phyloP scores from a whole-genome alignment of 805 yeast genomes.

The Phaffomyces antillensis region DNA sequence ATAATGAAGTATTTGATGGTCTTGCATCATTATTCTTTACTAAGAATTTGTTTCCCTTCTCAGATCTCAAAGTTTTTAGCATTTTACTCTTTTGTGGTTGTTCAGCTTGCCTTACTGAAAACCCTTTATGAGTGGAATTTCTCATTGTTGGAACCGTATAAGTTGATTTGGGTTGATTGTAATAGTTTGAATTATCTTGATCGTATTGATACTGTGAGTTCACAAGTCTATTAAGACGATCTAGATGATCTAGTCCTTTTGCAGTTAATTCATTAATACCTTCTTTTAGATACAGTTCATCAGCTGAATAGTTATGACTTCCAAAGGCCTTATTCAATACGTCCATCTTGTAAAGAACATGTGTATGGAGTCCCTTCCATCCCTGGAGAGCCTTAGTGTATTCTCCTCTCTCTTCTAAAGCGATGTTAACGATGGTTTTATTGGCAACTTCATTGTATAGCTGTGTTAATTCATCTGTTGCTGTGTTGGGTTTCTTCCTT shows the following conservation, averaged over 20 bases:
- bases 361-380: conserved; percentile 67
- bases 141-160: conserved; percentile 20
- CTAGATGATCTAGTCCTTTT: conserved; percentile 31
- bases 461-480: conserved; percentile 51
- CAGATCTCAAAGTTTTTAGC: conserved; percentile 29
- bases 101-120: conserved; percentile 16
- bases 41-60: conserved; percentile 14
- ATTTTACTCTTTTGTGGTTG: conserved; percentile 18
- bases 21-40: conserved; percentile 6
- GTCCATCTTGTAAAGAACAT: conserved; percentile 49
- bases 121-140: conserved; percentile 18
- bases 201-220: not conserved
- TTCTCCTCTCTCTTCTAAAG: conserved; percentile 49
- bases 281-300: conserved; percentile 35
- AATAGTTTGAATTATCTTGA: conserved; percentile 3
- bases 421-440: conserved; percentile 47
- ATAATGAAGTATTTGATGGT: not conserved
- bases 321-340: conserved; percentile 36
- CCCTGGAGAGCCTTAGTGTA: conserved; percentile 56
- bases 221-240: conserved; percentile 24
- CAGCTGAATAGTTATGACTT: conserved; percentile 31
- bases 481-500: conserved; percentile 53
- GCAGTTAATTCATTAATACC: conserved; percentile 19
- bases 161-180: not conserved
- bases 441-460: conserved; percentile 58